A percentile compares a stretch with the other conserved stretches of the same genome.
phyloP scores from a whole-genome alignment of 2,329 filamentous ascomycete species.

The Trichophyton benhamiae region DNA sequence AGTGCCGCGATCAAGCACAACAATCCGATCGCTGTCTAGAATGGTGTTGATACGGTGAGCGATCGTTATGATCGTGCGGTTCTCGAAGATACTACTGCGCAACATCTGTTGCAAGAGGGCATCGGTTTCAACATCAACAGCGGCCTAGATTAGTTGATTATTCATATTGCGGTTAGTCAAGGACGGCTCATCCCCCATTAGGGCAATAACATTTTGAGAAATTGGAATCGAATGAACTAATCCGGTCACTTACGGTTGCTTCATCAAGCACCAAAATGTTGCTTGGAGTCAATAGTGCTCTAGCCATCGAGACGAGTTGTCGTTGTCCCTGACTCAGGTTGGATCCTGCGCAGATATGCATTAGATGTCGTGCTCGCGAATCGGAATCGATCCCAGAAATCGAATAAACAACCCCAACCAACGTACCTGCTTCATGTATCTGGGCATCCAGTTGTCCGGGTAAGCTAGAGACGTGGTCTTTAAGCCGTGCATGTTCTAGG shows the following conservation, averaged over 20 bases:
- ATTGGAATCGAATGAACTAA: neutral
- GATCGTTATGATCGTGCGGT: constrained; percentile 95
- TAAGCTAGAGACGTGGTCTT: constrained; percentile 79
- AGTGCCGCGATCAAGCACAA: constrained; percentile 80
- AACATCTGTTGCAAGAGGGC: constrained; percentile 52
- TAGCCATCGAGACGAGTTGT: constrained; percentile 84
- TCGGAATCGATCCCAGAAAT: neutral
- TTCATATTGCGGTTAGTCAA: neutral
- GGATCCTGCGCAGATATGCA: constrained; percentile 48
- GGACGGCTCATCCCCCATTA: neutral
- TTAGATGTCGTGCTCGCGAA: neutral
- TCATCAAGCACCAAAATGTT: constrained; percentile 97
- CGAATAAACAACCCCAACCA: neutral
- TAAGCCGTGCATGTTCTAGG: constrained; percentile 78
- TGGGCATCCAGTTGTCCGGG: constrained; percentile 78
- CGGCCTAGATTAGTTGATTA: constrained; percentile 35
- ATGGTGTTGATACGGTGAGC: constrained; percentile 98
- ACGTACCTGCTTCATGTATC: constrained; percentile 85
- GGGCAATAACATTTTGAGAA: neutral
- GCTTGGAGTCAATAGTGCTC: constrained; percentile 84
- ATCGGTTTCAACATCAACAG: constrained; percentile 59
- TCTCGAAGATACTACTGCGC: constrained; percentile 59
- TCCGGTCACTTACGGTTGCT: constrained; percentile 55
- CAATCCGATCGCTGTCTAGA: constrained; percentile 72
- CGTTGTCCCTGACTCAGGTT: constrained; percentile 93